Conservation (phyloP, 495 filamentous ascomycete genomes). For the Cercophora newfieldiana region DNA sequence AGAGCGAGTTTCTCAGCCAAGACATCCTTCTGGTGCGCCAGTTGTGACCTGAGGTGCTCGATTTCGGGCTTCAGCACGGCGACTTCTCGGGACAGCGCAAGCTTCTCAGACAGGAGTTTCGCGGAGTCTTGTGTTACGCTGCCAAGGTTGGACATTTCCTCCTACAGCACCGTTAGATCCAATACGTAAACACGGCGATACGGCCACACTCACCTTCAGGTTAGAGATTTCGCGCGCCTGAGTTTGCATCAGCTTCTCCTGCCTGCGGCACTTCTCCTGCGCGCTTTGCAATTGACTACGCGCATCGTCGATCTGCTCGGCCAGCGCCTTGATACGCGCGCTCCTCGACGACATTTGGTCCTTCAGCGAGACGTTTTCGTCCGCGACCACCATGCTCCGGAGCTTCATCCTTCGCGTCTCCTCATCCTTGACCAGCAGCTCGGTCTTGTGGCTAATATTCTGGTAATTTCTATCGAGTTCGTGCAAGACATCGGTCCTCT, state of each 20-base stretch:
- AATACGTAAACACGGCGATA: neutral
- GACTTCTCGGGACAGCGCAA: conserved; percentile 70
- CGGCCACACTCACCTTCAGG: conserved; percentile 56
- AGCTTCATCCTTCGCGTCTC: conserved; percentile 63
- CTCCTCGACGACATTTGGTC: conserved; percentile 48
- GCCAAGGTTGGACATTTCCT: conserved; percentile 65
- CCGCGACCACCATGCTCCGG: conserved; percentile 64
- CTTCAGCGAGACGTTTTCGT: conserved; percentile 58
- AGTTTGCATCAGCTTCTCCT: conserved; percentile 56
- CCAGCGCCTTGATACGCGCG: conserved; percentile 59
- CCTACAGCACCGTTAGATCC: conserved; percentile 45
- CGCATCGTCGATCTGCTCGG: conserved; percentile 56
- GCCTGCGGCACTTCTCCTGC: conserved; percentile 53
- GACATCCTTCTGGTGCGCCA: conserved; percentile 61
- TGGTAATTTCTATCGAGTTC: conserved; percentile 68
- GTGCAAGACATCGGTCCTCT: conserved; percentile 42
- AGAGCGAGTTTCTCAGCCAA: conserved; percentile 74
- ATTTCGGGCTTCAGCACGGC: conserved; percentile 70
- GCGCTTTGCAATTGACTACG: conserved; percentile 58
- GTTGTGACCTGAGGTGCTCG: conserved; percentile 73
- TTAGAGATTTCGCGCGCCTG: conserved; percentile 65
- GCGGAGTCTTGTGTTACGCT: conserved; percentile 63
- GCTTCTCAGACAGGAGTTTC: conserved; percentile 73
- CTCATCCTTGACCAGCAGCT: conserved; percentile 67
- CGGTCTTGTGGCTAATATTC: conserved; percentile 54